These are phyloP conservation scores for Zymoseptoria crescenta DNA, from an alignment of 2,329 filamentous ascomycete species.

Conservation along the genomic window DNA sequence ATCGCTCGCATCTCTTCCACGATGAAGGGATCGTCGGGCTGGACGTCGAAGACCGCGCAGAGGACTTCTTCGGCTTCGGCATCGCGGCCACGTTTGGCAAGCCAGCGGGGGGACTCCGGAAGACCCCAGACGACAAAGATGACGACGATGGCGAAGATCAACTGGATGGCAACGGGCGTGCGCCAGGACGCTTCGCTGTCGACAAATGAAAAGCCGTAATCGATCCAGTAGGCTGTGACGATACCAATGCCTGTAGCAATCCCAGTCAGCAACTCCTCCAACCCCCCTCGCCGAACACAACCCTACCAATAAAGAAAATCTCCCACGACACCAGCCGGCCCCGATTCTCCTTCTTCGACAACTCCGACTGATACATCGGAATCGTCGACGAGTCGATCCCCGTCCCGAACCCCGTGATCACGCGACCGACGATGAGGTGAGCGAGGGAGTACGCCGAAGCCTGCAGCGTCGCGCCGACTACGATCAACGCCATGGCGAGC, in stretches of 20 bases:
- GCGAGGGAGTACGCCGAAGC: slow-evolving; percentile 29
- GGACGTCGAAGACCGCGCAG: slow-evolving; percentile 20
- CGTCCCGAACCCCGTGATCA: slow-evolving; percentile 44
- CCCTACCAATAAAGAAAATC: slow-evolving; percentile 18
- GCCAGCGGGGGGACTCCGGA: slow-evolving; percentile 14
- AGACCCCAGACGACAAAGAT: slow-evolving; percentile 22
- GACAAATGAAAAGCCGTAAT: slow-evolving; percentile 13
- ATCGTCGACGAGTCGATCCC: slow-evolving; percentile 19
- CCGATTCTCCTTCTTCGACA: slow-evolving; percentile 27
- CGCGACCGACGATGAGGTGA: slow-evolving; percentile 42
- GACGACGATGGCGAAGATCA: slow-evolving; percentile 31
- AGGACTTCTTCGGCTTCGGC: slow-evolving; percentile 21
- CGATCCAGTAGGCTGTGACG: slow-evolving; percentile 14
- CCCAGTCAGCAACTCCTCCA: neutral
- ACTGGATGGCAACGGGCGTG: slow-evolving; percentile 12
- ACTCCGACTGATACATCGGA: slow-evolving; percentile 41
- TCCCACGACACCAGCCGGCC: slow-evolving; percentile 22
- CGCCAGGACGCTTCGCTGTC: slow-evolving; percentile 11
- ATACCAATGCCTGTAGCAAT: slow-evolving; percentile 6
- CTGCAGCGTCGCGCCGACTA: slow-evolving; percentile 37
- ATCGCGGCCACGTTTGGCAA: slow-evolving; percentile 25
- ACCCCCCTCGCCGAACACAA: neutral
- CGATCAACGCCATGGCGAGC: slow-evolving; percentile 43
- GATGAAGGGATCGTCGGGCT: slow-evolving; percentile 18
- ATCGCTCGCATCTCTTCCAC: slow-evolving; percentile 24